Evolutionary conservation across 805 yeast species (phyloP).

Genomic region (Yamadazyma philogaea): DNA sequence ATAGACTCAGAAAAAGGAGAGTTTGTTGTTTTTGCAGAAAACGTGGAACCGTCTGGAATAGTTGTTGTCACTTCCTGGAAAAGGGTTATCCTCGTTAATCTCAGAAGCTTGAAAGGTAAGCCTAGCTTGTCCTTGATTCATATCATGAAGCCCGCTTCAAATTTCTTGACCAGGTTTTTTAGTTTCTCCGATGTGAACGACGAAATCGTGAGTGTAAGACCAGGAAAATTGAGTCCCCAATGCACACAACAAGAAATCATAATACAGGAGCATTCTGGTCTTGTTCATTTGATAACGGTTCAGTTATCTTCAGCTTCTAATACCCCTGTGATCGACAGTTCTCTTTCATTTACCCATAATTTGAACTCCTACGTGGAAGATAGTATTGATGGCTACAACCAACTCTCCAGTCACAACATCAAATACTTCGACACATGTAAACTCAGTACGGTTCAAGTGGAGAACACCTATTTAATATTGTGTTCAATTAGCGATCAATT

Average conservation of each 20-base stretch:
- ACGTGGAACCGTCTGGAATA: slow-evolving; percentile 73
- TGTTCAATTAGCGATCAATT: slow-evolving; percentile 20
- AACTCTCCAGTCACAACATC: slow-evolving; percentile 48
- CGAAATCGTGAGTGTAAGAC: slow-evolving; percentile 57
- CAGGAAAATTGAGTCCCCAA: slow-evolving; percentile 50
- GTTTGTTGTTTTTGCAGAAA: slow-evolving; percentile 51
- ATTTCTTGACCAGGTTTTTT: slow-evolving; percentile 11
- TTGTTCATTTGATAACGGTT: slow-evolving; percentile 28
- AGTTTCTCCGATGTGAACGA: slow-evolving; percentile 22
- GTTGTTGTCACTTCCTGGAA: slow-evolving; percentile 68
- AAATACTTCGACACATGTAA: slow-evolving; percentile 63
- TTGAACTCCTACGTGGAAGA: slow-evolving; percentile 29
- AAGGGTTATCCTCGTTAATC: slow-evolving; percentile 56
- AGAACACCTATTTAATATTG: slow-evolving; percentile 42
- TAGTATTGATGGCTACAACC: slow-evolving; percentile 40
- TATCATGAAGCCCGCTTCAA: slow-evolving; percentile 20
- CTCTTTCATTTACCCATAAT: slow-evolving; percentile 28
- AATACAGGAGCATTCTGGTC: slow-evolving; percentile 47
- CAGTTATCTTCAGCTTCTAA: slow-evolving; percentile 30
- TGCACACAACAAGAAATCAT: slow-evolving; percentile 43
- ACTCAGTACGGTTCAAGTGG: slow-evolving; percentile 16
- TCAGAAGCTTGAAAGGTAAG: slow-evolving; percentile 69
- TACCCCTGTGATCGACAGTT: slow-evolving; percentile 23
- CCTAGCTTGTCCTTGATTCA: slow-evolving; percentile 42
- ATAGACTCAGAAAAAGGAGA: slow-evolving; percentile 45